A percentile compares a stretch with the other conserved stretches of the same genome.
Conservation (phyloP, 2,329 filamentous ascomycete genomes). For the Colletotrichum sp. region DNA sequence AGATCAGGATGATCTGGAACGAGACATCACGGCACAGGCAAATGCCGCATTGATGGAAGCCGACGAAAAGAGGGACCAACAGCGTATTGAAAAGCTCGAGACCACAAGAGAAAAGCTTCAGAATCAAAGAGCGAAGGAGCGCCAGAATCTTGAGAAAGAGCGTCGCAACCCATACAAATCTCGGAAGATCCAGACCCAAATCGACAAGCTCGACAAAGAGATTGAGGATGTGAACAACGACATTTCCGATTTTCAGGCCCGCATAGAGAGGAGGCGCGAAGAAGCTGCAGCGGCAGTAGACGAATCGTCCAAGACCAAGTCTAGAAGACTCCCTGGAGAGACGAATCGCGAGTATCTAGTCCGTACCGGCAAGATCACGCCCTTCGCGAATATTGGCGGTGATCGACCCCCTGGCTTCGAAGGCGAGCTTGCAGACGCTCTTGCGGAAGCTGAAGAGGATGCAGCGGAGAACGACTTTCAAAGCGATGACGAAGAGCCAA, state of each 20-base stretch:
- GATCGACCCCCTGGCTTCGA: conserved; percentile 65
- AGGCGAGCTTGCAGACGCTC: conserved; percentile 75
- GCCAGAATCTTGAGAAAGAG: conserved; percentile 50
- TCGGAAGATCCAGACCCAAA: conserved; percentile 66
- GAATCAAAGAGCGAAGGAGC: conserved; percentile 64
- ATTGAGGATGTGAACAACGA: conserved; percentile 73
- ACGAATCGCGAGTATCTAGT: conserved; percentile 89
- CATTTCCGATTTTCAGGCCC: conserved; percentile 77
- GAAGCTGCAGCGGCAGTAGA: conserved; percentile 50
- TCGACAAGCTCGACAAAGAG: conserved; percentile 69
- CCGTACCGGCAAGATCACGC: conserved; percentile 95
- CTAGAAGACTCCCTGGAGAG: conserved; percentile 75
- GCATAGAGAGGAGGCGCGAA: conserved; percentile 77
- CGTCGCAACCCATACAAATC: conserved; percentile 54
- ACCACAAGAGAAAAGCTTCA: conserved; percentile 64
- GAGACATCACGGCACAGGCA: conserved; percentile 76
- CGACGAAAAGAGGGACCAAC: conserved; percentile 67
- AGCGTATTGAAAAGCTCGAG: conserved; percentile 64
- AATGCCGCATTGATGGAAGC: conserved; percentile 63
- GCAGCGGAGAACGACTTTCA: conserved; percentile 52
- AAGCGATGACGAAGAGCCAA: conserved; percentile 52
- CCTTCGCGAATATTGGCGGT: conserved; percentile 81
- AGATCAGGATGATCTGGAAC: conserved; percentile 88
- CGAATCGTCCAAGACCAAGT: conserved; percentile 49
- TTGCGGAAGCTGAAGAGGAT: conserved; percentile 85